Evolutionary conservation across 2,329 filamentous ascomycete species (phyloP).

Genomic region (Diaporthe velutina): DNA sequence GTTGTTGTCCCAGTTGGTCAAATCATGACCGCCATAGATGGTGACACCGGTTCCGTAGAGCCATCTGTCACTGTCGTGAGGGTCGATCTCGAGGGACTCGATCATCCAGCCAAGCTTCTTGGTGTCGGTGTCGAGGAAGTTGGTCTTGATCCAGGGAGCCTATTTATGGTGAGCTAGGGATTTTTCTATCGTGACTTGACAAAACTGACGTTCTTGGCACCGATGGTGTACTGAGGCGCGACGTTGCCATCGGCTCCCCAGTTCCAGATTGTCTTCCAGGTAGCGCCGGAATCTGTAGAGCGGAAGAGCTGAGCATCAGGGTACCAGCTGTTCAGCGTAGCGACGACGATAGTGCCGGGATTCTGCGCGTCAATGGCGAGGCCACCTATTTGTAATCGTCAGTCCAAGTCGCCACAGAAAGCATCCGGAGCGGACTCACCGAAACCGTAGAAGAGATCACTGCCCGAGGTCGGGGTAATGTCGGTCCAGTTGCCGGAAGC

Average conservation of each 20-base stretch:
- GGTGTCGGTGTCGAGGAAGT: constrained; percentile 59
- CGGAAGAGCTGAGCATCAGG: constrained; percentile 69
- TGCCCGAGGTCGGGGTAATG: constrained; percentile 66
- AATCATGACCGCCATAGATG: constrained; percentile 58
- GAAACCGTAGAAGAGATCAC: constrained; percentile 65
- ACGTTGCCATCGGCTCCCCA: constrained; percentile 61
- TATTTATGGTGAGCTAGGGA: constrained; percentile 45
- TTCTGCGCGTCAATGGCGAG: constrained; percentile 65
- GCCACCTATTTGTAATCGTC: constrained; percentile 53
- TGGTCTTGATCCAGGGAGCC: constrained; percentile 66
- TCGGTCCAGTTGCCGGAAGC: constrained; percentile 63
- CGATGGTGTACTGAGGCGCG: constrained; percentile 60
- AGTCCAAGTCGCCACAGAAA: background rate
- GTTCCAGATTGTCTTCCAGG: constrained; percentile 67
- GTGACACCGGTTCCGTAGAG: constrained; percentile 68
- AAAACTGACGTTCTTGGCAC: constrained; percentile 45
- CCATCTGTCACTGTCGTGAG: constrained; percentile 70
- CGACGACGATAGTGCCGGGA: constrained; percentile 68
- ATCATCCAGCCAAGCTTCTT: constrained; percentile 73
- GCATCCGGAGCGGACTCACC: background rate
- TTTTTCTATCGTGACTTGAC: background rate
- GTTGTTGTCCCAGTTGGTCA: constrained; percentile 65
- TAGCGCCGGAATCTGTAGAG: constrained; percentile 66
- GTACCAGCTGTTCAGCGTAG: constrained; percentile 70
- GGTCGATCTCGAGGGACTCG: constrained; percentile 69